Evolutionary conservation across 148 eudicot genomes (phyloP), one percentile per base, ranked within the genome.

Genomic region (Bassia scoparia): DNA sequence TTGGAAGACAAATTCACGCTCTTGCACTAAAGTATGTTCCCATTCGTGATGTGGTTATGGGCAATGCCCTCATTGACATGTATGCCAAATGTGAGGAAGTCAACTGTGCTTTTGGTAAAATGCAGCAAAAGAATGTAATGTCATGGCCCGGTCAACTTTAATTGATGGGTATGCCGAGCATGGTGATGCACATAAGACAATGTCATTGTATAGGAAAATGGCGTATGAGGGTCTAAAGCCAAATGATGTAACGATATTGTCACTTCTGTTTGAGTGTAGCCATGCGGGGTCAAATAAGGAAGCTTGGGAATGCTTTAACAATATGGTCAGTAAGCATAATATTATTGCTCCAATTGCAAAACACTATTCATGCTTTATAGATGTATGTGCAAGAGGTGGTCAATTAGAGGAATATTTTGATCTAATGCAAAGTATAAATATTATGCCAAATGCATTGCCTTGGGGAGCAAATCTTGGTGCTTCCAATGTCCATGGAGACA

Each of bases 91-190:
- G 84, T 75, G 79, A 71, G 71, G 82, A 78, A 71, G 77, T 82
- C 71, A 71, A 56, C 33, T 55, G 44, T 70, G 76, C 54, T 30
- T 83, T 83, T 75, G 60, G 56, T 58, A 75, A 66, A 33, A 69
- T 80, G 79, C 52, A n/a, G 27, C 74, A 61, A 31, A 80, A 71
- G 79, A 83, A 80, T 71, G 79, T 80, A 16, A 77, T 83, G 43
- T 83, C 86, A 46, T 83, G 86, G n/a, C n/a, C n/a, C n/a, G n/a
- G 86, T 83, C 86, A 24, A 77, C 81, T 46, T 62, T 83, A 33
- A 83, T 83, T 26, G 75, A 76, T 41, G 86, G 79, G 56, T 83
- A 74, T 75, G 84, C 86, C 56, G 78, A 81, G 77, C 80, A 83
- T 75, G 86, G 86, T 4, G 29, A 77, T 35, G 83, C 75, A 72